Evolutionary conservation across 192 early-diverging fungal species (phyloP), one percentile per base, ranked within the genome.

Genomic region (Rhizoclosmatium sp.): DNA sequence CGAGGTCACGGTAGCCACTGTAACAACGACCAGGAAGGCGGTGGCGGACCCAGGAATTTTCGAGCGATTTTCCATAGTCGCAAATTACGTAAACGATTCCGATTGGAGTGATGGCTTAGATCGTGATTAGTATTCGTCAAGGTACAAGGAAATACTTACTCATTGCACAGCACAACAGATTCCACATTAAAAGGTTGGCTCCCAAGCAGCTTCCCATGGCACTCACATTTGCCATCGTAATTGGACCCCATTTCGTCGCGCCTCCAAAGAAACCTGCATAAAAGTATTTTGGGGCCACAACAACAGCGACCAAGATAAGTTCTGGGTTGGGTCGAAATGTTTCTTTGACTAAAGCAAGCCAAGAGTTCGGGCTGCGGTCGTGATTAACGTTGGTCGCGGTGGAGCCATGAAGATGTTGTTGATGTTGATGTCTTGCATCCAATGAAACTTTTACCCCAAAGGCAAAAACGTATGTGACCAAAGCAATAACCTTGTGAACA

Each of bases 401-500:
- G 9, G n/a, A 9, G 5, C n/a, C 21, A 9, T 64, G 10, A 21
- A 64, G 14, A 64, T 64, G 21, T 64, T 64, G 5, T 7, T 40
- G 61, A 9, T 39, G 40, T 64, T 40, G 61, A 9, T 39, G 40
- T 1, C 21, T 64, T 9, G n/a, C 14, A 21, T 7, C 61, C 40
- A 39, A 19, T 5, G 61, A 7, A n/a, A 21, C 61, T 40, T 64
- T 64, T 23, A 64, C 61, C 5, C 10, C 9, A 21, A 64, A 9
- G 9, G 61, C 61, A 21, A 64, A 9, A 1, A 1, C 61, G 40
- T 64, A 7, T 54, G 5, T 54, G 21, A 64, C 21, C 40, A 64
- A 64, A 64, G 61, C 61, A 19, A 64, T 21, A 40, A 64, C 7
- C 61, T 64, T 64, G n/a, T 64, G 61, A 64, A 64, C 40, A n/a